Percentiles rank a stretch among this genome's conserved stretches.
These are phyloP conservation scores for Barbarea vulgaris DNA, from an alignment of 345 rosid genomes.

Conservation along the genomic window DNA sequence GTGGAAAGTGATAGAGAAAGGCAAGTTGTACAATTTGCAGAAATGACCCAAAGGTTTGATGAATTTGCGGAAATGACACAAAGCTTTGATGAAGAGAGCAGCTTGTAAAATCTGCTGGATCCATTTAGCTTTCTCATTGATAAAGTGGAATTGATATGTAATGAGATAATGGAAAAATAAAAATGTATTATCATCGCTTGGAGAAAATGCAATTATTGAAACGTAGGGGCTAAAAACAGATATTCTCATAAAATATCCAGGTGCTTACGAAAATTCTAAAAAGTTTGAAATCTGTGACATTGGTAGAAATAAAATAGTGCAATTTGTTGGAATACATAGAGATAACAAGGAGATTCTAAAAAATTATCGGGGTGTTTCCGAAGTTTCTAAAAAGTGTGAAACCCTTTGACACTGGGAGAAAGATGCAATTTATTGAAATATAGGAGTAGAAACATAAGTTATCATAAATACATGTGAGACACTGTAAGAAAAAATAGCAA, in stretches of 20 bases:
- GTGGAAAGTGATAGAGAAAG: constrained; percentile 69
- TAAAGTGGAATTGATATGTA: not conserved
- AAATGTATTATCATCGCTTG: not conserved
- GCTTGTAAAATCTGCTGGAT: not conserved
- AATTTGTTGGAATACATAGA: not conserved
- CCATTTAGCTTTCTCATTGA: not conserved
- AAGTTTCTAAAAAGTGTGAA: not conserved
- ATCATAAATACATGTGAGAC: not conserved
- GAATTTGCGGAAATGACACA: not conserved
- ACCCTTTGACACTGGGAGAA: not conserved
- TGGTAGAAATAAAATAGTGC: not conserved
- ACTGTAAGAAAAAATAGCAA: not conserved
- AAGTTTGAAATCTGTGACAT: not conserved
- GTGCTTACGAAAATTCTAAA: not conserved
- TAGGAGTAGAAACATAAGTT: not conserved
- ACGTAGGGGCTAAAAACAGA: not conserved
- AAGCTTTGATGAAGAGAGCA: constrained; percentile 10
- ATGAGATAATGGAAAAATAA: not conserved
- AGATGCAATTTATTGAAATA: not conserved
- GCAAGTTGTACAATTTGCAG: constrained; percentile 57
- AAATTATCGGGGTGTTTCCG: not conserved
- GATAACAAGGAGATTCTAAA: not conserved
- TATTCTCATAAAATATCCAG: not conserved
- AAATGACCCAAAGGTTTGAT: constrained; percentile 17
- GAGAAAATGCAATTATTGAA: not conserved